Evolutionary conservation across 2,329 filamentous ascomycete species (phyloP).

Genomic region (Magnaporthiopsis rhizophila): DNA sequence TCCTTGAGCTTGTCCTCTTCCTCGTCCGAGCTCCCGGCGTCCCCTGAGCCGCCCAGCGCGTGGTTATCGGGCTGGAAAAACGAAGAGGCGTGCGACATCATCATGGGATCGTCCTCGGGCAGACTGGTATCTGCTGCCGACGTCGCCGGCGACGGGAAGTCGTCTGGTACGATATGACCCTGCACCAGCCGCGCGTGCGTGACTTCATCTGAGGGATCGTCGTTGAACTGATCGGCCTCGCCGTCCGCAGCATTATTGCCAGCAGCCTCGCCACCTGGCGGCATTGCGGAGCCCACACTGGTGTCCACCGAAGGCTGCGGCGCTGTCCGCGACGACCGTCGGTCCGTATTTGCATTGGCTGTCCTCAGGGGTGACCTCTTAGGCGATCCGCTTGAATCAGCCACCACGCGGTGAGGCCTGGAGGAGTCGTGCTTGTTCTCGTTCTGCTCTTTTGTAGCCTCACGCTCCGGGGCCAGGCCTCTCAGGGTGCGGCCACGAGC

Average conservation of each 20-base stretch:
- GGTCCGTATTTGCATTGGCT: conserved; percentile 15
- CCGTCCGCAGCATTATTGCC: conserved; percentile 20
- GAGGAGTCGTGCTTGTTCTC: conserved; percentile 2
- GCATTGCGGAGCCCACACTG: not conserved
- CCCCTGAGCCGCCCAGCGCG: conserved; percentile 74
- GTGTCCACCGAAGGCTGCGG: not conserved
- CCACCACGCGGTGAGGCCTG: conserved; percentile 16
- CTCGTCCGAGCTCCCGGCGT: conserved; percentile 78
- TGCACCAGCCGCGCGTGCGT: conserved; percentile 86
- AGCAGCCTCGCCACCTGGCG: not conserved
- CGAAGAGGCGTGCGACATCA: conserved; percentile 69
- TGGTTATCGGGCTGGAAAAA: conserved; percentile 63
- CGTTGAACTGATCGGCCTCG: conserved; percentile 54
- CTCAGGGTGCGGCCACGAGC: not conserved
- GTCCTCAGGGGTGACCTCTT: conserved; percentile 3
- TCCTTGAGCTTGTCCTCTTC: conserved; percentile 85
- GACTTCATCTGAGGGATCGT: conserved; percentile 78
- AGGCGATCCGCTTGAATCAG: conserved; percentile 4
- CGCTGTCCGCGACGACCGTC: conserved; percentile 17
- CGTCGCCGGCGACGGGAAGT: conserved; percentile 71
- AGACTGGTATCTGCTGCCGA: conserved; percentile 61
- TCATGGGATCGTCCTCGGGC: conserved; percentile 74
- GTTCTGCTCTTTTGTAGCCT: not conserved
- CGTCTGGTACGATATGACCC: conserved; percentile 91
- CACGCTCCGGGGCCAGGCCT: not conserved